phyloP scores from a whole-genome alignment of 257 asterid genomes.

The Verbascum thapsus region DNA sequence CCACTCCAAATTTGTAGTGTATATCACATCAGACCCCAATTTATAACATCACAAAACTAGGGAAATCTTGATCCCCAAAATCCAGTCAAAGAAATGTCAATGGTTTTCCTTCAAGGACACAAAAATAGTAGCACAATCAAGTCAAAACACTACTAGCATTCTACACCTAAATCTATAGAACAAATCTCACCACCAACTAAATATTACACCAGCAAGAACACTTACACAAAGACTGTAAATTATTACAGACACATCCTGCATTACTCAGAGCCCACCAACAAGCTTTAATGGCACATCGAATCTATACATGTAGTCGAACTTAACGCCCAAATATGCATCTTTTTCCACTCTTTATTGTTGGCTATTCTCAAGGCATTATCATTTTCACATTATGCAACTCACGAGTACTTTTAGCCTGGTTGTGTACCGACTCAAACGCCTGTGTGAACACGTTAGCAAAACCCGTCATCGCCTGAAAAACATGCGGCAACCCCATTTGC shows the following conservation, averaged over 20 bases:
- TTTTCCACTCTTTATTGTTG: slow-evolving; percentile 9
- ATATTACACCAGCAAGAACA: slow-evolving; percentile 27
- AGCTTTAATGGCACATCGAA: slow-evolving; percentile 20
- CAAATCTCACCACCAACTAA: slow-evolving; percentile 28
- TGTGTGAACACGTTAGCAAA: slow-evolving; percentile 81
- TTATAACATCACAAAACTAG: slow-evolving; percentile 8
- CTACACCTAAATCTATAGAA: slow-evolving; percentile 31
- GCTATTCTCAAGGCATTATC: slow-evolving; percentile 56
- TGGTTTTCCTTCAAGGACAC: slow-evolving; percentile 13
- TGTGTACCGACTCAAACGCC: slow-evolving; percentile 79
- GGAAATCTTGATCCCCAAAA: slow-evolving; percentile 19
- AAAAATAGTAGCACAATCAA: slow-evolving; percentile 15
- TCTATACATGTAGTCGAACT: slow-evolving; percentile 30
- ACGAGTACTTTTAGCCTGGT: slow-evolving; percentile 59
- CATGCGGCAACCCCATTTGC: slow-evolving; percentile 92
- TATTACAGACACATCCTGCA: slow-evolving; percentile 1
- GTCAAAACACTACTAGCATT: slow-evolving; percentile 21
- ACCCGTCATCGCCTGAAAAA: slow-evolving; percentile 91
- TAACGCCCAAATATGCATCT: background rate
- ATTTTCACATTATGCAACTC: slow-evolving; percentile 61
- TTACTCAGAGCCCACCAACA: slow-evolving; percentile 15
- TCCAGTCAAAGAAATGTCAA: slow-evolving; percentile 25
- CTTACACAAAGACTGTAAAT: slow-evolving; percentile 23
- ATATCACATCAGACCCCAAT: too few relatives aligned
- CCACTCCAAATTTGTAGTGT: too few relatives aligned